A percentile compares a stretch with the other conserved stretches of the same genome.
Evolutionary conservation across 495 filamentous ascomycete species (phyloP).

Genomic region (Hapsidospora chrysogenum): DNA sequence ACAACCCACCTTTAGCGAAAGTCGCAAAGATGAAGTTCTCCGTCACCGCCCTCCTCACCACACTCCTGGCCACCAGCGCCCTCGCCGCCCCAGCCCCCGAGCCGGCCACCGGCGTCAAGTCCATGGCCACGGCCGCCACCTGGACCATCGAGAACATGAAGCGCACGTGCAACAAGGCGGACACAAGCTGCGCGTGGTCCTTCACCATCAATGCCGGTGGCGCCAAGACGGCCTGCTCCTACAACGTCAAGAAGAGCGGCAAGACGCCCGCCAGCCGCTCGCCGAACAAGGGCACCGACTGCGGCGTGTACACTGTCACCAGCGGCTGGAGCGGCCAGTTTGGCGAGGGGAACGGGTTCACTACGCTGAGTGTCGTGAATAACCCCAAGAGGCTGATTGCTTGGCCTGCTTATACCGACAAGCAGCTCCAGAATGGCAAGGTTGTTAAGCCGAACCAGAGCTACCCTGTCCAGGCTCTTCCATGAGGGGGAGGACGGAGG

Average conservation of each 20-base stretch:
- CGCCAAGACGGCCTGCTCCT: slow-evolving; percentile 16
- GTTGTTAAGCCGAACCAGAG: slow-evolving; percentile 36
- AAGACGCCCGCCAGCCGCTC: slow-evolving; percentile 19
- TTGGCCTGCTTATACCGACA: slow-evolving; percentile 33
- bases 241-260: slow-evolving; percentile 15
- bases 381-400: slow-evolving; percentile 19
- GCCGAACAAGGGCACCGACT: slow-evolving; percentile 19
- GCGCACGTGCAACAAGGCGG: slow-evolving; percentile 27
- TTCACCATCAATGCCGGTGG: slow-evolving; percentile 23
- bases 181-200: slow-evolving; percentile 29
- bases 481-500: no score
- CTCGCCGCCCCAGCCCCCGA: slow-evolving; percentile 17
- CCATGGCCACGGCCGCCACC: slow-evolving; percentile 22
- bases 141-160: slow-evolving; percentile 32
- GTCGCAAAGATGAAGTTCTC: slow-evolving; percentile 30
- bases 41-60: slow-evolving; percentile 16
- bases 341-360: slow-evolving; percentile 34
- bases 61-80: slow-evolving; percentile 19
- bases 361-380: slow-evolving; percentile 32
- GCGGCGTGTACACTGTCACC: slow-evolving; percentile 33
- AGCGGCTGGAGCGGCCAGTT: slow-evolving; percentile 41
- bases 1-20: no score
- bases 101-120: slow-evolving; percentile 2
- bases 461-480: slow-evolving; percentile 11
- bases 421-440: slow-evolving; percentile 23